Conservation (phyloP, 2,329 filamentous ascomycete species). For the Neonectria neomacrospora region DNA sequence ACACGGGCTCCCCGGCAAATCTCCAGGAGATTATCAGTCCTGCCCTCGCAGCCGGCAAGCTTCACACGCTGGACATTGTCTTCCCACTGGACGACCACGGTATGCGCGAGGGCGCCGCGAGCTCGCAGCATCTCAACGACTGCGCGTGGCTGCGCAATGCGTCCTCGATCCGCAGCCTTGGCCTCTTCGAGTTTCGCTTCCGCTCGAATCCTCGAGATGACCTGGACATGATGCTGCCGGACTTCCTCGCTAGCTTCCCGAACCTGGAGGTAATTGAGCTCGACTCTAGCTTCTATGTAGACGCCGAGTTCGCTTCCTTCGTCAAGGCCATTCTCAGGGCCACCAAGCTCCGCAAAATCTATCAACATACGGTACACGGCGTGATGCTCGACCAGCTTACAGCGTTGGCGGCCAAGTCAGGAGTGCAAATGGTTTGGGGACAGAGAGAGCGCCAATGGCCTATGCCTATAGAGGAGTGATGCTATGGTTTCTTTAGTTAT, state of each 20-base stretch:
- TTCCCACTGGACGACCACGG: constrained; percentile 47
- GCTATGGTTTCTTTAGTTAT: background rate
- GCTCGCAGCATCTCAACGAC: constrained; percentile 44
- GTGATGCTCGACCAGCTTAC: constrained; percentile 46
- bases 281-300: constrained; percentile 46
- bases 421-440: constrained; percentile 47
- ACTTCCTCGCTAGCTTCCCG: constrained; percentile 51
- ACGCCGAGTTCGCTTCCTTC: constrained; percentile 45
- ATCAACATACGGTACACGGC: constrained; percentile 48
- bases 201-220: constrained; percentile 43
- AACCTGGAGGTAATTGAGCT: constrained; percentile 52
- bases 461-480: constrained; percentile 34
- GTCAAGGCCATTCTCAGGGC: constrained; percentile 46
- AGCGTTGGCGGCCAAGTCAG: constrained; percentile 34
- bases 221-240: constrained; percentile 46
- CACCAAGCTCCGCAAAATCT: constrained; percentile 48
- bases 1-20: constrained; percentile 39
- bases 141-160: constrained; percentile 52
- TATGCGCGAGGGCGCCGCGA: constrained; percentile 40
- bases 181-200: constrained; percentile 51
- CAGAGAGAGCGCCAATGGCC: constrained; percentile 48
- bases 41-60: constrained; percentile 42
- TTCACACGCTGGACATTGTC: constrained; percentile 51
- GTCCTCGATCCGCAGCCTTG: constrained; percentile 48
- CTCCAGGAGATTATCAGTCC: constrained; percentile 41